Evolutionary conservation across 805 yeast species (phyloP).

Genomic region (Metschnikowia cubensis): DNA sequence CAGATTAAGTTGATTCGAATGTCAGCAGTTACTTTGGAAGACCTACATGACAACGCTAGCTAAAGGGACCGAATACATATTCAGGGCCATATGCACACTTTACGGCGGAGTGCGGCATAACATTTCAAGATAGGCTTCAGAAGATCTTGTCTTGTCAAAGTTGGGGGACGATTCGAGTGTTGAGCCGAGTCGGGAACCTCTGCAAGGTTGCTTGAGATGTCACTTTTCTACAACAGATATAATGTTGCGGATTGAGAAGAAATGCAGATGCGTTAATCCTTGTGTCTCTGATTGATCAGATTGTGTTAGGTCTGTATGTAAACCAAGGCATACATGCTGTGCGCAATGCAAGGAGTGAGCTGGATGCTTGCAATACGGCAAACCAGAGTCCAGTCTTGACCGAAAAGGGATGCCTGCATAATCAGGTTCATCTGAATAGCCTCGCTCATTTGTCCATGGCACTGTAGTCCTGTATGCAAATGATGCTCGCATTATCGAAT

Average conservation of each 20-base stretch:
- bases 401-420: not conserved
- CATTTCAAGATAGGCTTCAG: not conserved
- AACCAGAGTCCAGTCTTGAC: not conserved
- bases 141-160: not conserved
- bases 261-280: not conserved
- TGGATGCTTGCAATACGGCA: not conserved
- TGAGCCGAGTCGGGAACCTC: not conserved
- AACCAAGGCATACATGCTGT: not conserved
- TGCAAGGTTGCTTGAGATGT: not conserved
- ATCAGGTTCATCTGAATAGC: slow-evolving; percentile 1
- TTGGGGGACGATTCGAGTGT: no score
- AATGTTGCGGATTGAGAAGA: not conserved
- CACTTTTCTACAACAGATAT: not conserved
- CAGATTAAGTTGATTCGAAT: not conserved
- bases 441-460: not conserved
- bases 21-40: not conserved
- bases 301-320: slow-evolving; percentile 1
- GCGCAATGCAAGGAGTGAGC: not conserved
- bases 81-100: not conserved
- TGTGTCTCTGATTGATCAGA: not conserved
- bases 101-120: not conserved
- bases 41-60: not conserved
- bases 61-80: not conserved
- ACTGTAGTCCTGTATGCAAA: not conserved
- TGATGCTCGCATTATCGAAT: slow-evolving; percentile 3